Evolutionary conservation across 177 flowering plant species (phyloP), one percentile per base, ranked within the genome.

Genomic region (Vitis hybrid): DNA sequence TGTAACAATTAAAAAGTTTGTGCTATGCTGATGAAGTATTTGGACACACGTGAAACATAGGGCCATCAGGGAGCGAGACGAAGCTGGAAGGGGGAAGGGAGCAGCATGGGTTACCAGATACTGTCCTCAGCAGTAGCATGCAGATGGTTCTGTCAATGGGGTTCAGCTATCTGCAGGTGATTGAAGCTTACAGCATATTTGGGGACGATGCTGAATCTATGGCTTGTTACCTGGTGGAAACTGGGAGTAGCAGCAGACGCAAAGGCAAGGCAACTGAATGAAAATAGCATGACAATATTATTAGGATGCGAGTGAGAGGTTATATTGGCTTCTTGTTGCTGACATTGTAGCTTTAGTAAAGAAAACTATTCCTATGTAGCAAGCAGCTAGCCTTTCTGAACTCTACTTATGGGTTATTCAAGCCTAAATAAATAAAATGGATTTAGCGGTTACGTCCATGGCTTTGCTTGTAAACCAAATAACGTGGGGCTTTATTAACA

Each of bases 201-300:
- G 98, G 99, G 10, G 98, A 96, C 20, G 98, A 96, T 68, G 90
- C 91, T 1, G 97, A 96, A 68, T 93, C 98, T 6, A 88, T 96
- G 90, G 85, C 93, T 15, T 92, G 95, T 76, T 96, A 88, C 75
- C 76, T 96, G 32, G 27, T 96, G 67, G 99, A 96, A 74, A 96
- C 90, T 9, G 81, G 91, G 49, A 80, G 72, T 71, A 77, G 87
- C 73, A 79, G 88, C 83, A 83, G 98, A 57, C 87, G 89, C 71
- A 95, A 95, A 84, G 99, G 99, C 71, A 95, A 95, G 85, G 98
- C 98, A 3, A 84, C 98, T 0, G 96, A 95, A 82, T 88, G 70
- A 86, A 21, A n/a, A 67, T 27, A 27, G 30, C 30, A 27, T 27
- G 69, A 35, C 3, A 1, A 20, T 20, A 51, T 27, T 8, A 11